phyloP scores from a whole-genome alignment of 805 yeast genomes.

The Ogataea populi-albae region DNA sequence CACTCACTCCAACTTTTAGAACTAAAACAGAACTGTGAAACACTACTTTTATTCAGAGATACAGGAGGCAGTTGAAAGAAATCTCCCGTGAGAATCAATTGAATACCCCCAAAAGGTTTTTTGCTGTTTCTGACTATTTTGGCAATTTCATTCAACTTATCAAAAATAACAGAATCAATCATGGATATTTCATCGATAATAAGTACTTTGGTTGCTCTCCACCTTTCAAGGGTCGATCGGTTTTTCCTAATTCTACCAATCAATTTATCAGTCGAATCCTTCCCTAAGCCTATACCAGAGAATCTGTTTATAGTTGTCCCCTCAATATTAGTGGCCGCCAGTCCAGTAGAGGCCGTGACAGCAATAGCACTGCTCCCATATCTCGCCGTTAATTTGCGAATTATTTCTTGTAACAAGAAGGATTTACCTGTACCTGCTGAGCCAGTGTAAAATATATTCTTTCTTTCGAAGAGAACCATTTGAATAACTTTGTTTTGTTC shows the following conservation, averaged over 20 bases:
- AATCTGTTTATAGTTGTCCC: slow-evolving; percentile 86
- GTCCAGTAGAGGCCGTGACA: slow-evolving; percentile 92
- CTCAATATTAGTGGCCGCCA: slow-evolving; percentile 92
- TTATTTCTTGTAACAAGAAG: slow-evolving; percentile 61
- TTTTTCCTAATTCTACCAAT: slow-evolving; percentile 48
- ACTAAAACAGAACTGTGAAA: slow-evolving; percentile 67
- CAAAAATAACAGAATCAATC: slow-evolving; percentile 79
- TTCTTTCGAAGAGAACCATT: slow-evolving; percentile 46
- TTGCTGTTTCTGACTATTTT: slow-evolving; percentile 44
- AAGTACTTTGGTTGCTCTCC: slow-evolving; percentile 68
- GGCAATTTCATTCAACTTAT: slow-evolving; percentile 72
- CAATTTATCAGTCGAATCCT: slow-evolving; percentile 44
- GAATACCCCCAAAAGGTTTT: slow-evolving; percentile 91
- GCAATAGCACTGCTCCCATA: slow-evolving; percentile 58
- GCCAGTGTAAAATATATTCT: slow-evolving; percentile 73
- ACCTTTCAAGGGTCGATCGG: slow-evolving; percentile 43
- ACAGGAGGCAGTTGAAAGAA: slow-evolving; percentile 96
- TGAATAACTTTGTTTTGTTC: slow-evolving; percentile 51
- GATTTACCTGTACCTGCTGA: slow-evolving; percentile 90
- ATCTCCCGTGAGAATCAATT: slow-evolving; percentile 88
- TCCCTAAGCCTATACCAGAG: slow-evolving; percentile 82
- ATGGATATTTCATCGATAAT: slow-evolving; percentile 92
- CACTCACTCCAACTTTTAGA: slow-evolving; percentile 64
- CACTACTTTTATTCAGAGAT: slow-evolving; percentile 36
- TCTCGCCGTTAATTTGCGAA: slow-evolving; percentile 45